phyloP scores from a whole-genome alignment of 345 rosid genomes.

The Alliaria petiolata region DNA sequence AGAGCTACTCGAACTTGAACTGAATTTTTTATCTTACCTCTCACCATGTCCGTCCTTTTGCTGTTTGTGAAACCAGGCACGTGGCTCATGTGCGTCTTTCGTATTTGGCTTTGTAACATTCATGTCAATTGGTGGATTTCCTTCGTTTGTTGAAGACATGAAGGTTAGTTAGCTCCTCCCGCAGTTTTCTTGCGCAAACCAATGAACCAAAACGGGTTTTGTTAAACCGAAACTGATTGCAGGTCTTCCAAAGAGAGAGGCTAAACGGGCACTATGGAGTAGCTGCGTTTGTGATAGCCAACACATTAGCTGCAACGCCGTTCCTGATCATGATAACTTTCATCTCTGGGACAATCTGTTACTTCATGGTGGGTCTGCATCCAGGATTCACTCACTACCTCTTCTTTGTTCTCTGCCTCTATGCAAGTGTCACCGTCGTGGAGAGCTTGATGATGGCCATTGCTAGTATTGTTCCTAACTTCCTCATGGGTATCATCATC shows the following conservation, averaged over 20 bases:
- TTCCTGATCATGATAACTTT: conserved; percentile 74
- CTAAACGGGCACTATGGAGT: conserved; percentile 95
- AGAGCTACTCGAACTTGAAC: not conserved
- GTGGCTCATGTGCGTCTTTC: conserved; percentile 90
- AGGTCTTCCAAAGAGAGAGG: conserved; percentile 98
- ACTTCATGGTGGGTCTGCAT: conserved; percentile 85
- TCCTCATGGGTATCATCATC: conserved; percentile 94
- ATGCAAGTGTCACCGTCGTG: conserved; percentile 83
- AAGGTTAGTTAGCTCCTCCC: conserved; percentile 44
- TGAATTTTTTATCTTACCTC: not conserved
- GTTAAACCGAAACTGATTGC: conserved; percentile 18
- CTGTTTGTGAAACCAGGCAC: conserved; percentile 51
- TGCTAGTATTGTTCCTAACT: conserved; percentile 89
- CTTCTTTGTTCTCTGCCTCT: conserved; percentile 84
- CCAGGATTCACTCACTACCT: conserved; percentile 79
- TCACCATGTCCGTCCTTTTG: not conserved
- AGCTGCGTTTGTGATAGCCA: conserved; percentile 73
- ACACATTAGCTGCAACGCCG: conserved; percentile 83
- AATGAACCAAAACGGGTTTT: not conserved
- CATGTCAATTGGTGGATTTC: conserved; percentile 98
- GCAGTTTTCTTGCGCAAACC: not conserved
- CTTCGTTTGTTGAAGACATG: conserved; percentile 95
- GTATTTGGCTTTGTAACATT: conserved; percentile 93
- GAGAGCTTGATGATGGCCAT: conserved; percentile 99
- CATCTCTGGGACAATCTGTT: conserved; percentile 80